A percentile compares a stretch with the other conserved stretches of the same genome.
phyloP scores from a whole-genome alignment of 495 filamentous ascomycete genomes.

The Neurospora sp. region DNA sequence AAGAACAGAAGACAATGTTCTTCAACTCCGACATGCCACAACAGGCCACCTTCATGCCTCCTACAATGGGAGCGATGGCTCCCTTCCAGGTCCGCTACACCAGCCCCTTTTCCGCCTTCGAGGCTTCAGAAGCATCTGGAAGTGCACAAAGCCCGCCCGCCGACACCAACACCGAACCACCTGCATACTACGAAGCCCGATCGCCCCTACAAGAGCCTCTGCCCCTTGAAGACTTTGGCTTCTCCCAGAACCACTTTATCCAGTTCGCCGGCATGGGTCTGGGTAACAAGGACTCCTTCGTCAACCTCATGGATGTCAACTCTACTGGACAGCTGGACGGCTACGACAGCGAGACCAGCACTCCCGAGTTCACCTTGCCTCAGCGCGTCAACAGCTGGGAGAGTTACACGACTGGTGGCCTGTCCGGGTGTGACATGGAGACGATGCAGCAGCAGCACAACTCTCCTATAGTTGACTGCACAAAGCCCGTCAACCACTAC shows the following conservation, averaged over 20 bases:
- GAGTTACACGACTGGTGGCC: slow-evolving; percentile 7
- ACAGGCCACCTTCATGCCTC: slow-evolving; percentile 5
- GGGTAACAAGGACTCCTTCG: slow-evolving; percentile 14
- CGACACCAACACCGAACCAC: slow-evolving; percentile 18
- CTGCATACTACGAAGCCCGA: slow-evolving; percentile 27
- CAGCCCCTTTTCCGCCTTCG: slow-evolving; percentile 23
- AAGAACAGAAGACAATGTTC: slow-evolving; percentile 14
- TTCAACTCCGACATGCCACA: slow-evolving; percentile 11
- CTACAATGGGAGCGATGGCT: slow-evolving; percentile 3
- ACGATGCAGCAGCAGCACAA: neutral
- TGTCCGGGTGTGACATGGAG: slow-evolving; percentile 6
- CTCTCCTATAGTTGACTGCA: neutral
- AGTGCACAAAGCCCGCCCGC: slow-evolving; percentile 25
- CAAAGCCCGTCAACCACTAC: slow-evolving; percentile 14
- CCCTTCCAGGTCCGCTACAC: slow-evolving; percentile 18
- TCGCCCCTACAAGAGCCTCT: slow-evolving; percentile 12
- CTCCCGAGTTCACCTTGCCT: slow-evolving; percentile 6
- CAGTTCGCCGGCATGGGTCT: slow-evolving; percentile 22
- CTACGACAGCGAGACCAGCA: slow-evolving; percentile 18
- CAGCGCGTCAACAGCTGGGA: slow-evolving; percentile 8
- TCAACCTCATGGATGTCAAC: slow-evolving; percentile 31
- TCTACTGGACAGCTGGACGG: slow-evolving; percentile 20
- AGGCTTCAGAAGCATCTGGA: slow-evolving; percentile 27
- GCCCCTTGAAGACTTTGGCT: slow-evolving; percentile 10
- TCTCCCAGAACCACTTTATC: slow-evolving; percentile 7